Base-by-base conservation (phyloP, 768 basidiomycete genomes). In the Gymnopilus junonius region DNA sequence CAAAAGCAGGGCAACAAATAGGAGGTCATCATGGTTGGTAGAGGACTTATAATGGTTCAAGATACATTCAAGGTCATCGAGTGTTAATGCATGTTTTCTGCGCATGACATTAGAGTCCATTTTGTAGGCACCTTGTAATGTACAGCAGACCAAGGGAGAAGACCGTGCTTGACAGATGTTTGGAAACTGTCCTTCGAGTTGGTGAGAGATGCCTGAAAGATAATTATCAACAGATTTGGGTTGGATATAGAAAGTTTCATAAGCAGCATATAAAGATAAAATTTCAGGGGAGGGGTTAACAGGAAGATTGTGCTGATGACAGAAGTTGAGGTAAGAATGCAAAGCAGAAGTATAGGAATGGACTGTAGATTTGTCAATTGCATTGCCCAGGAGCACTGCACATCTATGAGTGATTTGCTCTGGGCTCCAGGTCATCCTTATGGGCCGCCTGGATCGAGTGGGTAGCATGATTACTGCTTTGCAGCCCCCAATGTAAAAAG, bases 1-100 rank as follows among this genome's bases (percentile, higher is more conserved):
- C 0, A 71, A 2, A 0, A 77, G 31, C 11, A 71, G 42, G 3
- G 71, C 59, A 0, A 71, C 4, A 54, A 67, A 67, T 32, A n/a
- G n/a, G n/a, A 25, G 29, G 45, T 59, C 46, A 46, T 67, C 54
- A 32, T 67, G 58, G 8, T 2, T 3, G 3, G 7, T 2, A 2
- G 57, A 57, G 25, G 17, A n/a, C 12, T 10, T 0, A 20, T 48
- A 45, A 27, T 12, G 17, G 7, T 27, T 23, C 12, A 53, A 10
- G n/a, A 63, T 21, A 12, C 2, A 2, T 1, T 20, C n/a, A 15
- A 75, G 59, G 50, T 68, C 53, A 14, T 48, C 53, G 1, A 39
- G 14, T 29, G 67, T 59, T 7, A 68, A 25, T n/a, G 61, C 60
- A 11, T 27, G 61, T 50, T 65, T 67, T 5, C 61, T 56, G 4